Conservation (phyloP, 2,329 filamentous ascomycete species). For the Lizonia empirigonia region DNA sequence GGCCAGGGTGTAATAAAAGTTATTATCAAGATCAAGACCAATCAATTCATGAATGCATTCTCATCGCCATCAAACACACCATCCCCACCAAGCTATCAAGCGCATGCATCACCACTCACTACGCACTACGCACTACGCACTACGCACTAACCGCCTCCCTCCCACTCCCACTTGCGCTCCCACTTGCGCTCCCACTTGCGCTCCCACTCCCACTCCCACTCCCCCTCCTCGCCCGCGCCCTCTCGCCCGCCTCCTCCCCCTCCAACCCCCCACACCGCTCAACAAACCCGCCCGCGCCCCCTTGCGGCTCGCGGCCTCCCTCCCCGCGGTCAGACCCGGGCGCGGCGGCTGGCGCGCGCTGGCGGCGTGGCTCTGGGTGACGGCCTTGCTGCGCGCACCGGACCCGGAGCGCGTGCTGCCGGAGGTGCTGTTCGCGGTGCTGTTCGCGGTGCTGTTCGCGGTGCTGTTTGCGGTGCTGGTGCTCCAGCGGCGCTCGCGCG, state of each 20-base stretch:
- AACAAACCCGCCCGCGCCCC: constrained; percentile 43
- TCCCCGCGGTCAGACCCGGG: constrained; percentile 30
- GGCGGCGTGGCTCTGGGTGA: constrained; percentile 34
- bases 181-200: constrained; percentile 11
- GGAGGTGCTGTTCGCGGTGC: too few species aligned
- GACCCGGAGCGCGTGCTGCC: constrained; percentile 35
- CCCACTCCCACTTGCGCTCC: constrained; percentile 12
- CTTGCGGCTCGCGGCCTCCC: constrained; percentile 34
- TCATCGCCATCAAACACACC: too few species aligned
- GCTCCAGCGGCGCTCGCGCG: constrained; percentile 41
- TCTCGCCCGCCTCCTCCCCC: constrained; percentile 9
- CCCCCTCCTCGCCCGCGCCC: constrained; percentile 18
- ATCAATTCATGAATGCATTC: too few species aligned
- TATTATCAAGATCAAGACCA: too few species aligned
- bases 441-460: too few species aligned
- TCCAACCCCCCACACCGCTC: constrained; percentile 33
- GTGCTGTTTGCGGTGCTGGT: constrained; percentile 40
- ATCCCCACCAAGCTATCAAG: too few species aligned
- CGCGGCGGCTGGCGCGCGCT: constrained; percentile 33
- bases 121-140: too few species aligned
- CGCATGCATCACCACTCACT: too few species aligned
- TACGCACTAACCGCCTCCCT: constrained; percentile 10
- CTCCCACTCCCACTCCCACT: constrained; percentile 13
- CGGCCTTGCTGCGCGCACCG: constrained; percentile 18
- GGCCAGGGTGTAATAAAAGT: too few species aligned